Conservation (phyloP, 2,329 filamentous ascomycete genomes). For the Chalaropsis thielavioides region DNA sequence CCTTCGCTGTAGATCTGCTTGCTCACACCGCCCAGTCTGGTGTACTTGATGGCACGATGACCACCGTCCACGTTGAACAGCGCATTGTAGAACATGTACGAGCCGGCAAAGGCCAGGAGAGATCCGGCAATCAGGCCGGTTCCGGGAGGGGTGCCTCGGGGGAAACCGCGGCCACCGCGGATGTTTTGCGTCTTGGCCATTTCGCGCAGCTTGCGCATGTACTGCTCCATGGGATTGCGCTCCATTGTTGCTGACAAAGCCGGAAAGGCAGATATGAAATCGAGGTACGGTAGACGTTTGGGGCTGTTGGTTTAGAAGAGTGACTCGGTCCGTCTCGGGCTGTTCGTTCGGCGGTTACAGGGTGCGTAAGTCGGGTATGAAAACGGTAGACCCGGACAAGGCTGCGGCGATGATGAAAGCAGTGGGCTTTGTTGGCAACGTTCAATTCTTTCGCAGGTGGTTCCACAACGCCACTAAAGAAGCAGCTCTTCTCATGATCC, state of each 20-base stretch:
- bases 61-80: slow-evolving; percentile 87
- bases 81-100: slow-evolving; percentile 42
- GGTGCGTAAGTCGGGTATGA: not conserved
- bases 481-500: not conserved
- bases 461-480: slow-evolving; percentile 2
- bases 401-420: not conserved
- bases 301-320: not conserved
- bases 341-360: not conserved
- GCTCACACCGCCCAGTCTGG: slow-evolving; percentile 77
- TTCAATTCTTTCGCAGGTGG: slow-evolving; percentile 5
- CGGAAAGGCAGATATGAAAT: not conserved
- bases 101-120: slow-evolving; percentile 33
- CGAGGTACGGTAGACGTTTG: not conserved
- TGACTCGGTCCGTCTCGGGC: not conserved
- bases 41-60: slow-evolving; percentile 98
- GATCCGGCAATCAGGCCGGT: slow-evolving; percentile 29
- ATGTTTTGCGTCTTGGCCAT: slow-evolving; percentile 31
- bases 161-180: slow-evolving; percentile 30
- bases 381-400: not conserved
- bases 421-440: too few relatives aligned
- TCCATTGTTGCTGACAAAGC: slow-evolving; percentile 14
- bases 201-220: slow-evolving; percentile 36
- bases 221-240: slow-evolving; percentile 34
- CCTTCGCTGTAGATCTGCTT: slow-evolving; percentile 96
- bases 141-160: slow-evolving; percentile 27